Evolutionary conservation across 805 yeast genomes (phyloP).

Genomic region (Diddensiella santjacobensis): DNA sequence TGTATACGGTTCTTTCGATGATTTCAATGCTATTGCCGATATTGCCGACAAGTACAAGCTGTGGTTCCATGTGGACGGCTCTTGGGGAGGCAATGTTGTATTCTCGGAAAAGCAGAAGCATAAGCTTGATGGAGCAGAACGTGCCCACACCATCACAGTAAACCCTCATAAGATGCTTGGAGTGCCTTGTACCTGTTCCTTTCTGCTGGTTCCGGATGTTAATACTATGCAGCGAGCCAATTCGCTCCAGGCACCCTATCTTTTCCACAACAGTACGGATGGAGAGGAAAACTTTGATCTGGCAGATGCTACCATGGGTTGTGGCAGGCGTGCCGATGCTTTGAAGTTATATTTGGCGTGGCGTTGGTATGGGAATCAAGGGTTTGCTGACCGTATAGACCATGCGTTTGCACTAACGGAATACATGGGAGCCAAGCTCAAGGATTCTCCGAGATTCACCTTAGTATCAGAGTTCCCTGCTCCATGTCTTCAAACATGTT

Average conservation of each 20-base stretch:
- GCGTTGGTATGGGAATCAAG: constrained; percentile 70
- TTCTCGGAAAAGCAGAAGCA: constrained; percentile 50
- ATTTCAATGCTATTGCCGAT: constrained; percentile 50
- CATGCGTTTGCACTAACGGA: constrained; percentile 65
- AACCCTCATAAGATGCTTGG: constrained; percentile 90
- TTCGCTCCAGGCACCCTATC: constrained; percentile 74
- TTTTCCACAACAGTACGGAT: constrained; percentile 59
- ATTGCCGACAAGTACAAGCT: constrained; percentile 52
- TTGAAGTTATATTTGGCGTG: constrained; percentile 74
- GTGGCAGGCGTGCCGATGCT: constrained; percentile 83
- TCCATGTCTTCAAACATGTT: constrained; percentile 81
- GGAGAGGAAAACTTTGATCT: constrained; percentile 58
- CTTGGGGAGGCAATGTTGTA: constrained; percentile 86
- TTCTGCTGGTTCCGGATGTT: constrained; percentile 67
- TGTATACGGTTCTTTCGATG: constrained; percentile 80
- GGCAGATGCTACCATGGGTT: constrained; percentile 90
- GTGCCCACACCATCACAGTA: constrained; percentile 71
- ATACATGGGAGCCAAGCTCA: constrained; percentile 52
- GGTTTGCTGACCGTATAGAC: constrained; percentile 63
- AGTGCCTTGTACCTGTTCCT: constrained; percentile 68
- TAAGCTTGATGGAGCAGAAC: constrained; percentile 54
- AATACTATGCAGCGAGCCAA: constrained; percentile 64
- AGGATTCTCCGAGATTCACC: constrained; percentile 43
- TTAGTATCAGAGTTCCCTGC: constrained; percentile 58
- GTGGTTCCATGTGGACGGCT: constrained; percentile 86